phyloP scores from a whole-genome alignment of 371 early-diverging fungal genomes.

The Mortierella sp. region DNA sequence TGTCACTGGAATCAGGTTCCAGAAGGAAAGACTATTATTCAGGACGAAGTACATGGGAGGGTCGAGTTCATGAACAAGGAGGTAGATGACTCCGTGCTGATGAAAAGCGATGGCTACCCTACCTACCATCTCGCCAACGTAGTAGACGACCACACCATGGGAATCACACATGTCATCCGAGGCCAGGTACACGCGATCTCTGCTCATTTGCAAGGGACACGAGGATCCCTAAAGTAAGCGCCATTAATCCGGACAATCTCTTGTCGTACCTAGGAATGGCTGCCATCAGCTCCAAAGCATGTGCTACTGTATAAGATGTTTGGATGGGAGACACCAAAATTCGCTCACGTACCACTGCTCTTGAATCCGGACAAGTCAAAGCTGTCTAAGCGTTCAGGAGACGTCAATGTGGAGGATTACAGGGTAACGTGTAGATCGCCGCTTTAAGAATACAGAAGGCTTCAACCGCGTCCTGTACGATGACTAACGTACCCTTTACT shows the following conservation, averaged over 20 bases:
- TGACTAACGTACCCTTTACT: conserved; percentile 2
- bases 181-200: conserved; percentile 73
- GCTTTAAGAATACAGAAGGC: too few species aligned
- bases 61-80: conserved; percentile 76
- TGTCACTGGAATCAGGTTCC: too few species aligned
- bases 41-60: conserved; percentile 85
- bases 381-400: conserved; percentile 86
- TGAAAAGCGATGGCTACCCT: conserved; percentile 94
- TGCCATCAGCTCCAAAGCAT: conserved; percentile 94
- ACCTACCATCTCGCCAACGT: conserved; percentile 97
- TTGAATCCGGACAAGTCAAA: conserved; percentile 87
- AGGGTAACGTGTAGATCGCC: conserved; percentile 38
- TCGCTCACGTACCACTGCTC: conserved; percentile 91
- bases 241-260: neutral
- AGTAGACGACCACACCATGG: conserved; percentile 93
- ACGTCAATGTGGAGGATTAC: conserved; percentile 81
- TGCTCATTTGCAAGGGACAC: neutral
- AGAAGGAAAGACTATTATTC: conserved; percentile 67
- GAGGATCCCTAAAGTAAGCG: too few species aligned
- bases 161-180: conserved; percentile 91
- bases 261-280: conserved; percentile 79
- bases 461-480: too few species aligned
- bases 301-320: conserved; percentile 84
- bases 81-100: conserved; percentile 89
- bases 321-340: conserved; percentile 83